Evolutionary conservation across 768 basidiomycete genomes (phyloP), one percentile per base, ranked within the genome.

Genomic region (Leccinum aurantiacum): DNA sequence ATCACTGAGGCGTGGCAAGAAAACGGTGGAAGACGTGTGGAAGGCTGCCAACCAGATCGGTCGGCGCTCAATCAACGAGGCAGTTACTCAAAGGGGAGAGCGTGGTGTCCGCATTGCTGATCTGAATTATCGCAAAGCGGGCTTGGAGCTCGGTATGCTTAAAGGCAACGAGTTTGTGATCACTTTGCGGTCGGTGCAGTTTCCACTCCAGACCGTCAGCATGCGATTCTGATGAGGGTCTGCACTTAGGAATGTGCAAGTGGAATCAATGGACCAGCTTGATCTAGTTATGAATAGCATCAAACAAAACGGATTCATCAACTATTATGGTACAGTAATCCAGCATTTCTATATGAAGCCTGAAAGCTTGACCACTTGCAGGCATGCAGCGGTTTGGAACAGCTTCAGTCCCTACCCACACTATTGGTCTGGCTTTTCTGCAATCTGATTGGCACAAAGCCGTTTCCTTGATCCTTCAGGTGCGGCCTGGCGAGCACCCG

Each of bases 321-420:
- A 99, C 71, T 99, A 98, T 71, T 99, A 97, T 70, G 95, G 94
- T 92, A 74, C 58, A 68, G 52, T 49, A 13, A 59, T 22, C 29
- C 35, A 35, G 54, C 47, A 11, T 56, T 48, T 47, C n/a, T 15
- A 22, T 11, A 27, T 35, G n/a, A 46, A 11, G 5, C 2, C n/a
- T 19, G 44, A 55, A 56, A 15, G 44, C n/a, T 38, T 62, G n/a
- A 67, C 54, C 31, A 4, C 63, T 60, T 33, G 46, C 44, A 91
- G 95, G 96, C 49, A 98, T 99, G 96, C 97, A 99, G 69, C 89
- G 97, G 11, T 99, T 99, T 75, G 97, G 97, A 52, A 98, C 95
- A 2, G 94, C 97, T 15, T 88, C 93, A 33, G 88, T 98, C 41
- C 95, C 96, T 4, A 98, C 97, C 0, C 97, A 99, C 69, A 80